Evolutionary conservation across 108 stramenopile species (phyloP).

Genomic region (Epithemia pelagica): DNA sequence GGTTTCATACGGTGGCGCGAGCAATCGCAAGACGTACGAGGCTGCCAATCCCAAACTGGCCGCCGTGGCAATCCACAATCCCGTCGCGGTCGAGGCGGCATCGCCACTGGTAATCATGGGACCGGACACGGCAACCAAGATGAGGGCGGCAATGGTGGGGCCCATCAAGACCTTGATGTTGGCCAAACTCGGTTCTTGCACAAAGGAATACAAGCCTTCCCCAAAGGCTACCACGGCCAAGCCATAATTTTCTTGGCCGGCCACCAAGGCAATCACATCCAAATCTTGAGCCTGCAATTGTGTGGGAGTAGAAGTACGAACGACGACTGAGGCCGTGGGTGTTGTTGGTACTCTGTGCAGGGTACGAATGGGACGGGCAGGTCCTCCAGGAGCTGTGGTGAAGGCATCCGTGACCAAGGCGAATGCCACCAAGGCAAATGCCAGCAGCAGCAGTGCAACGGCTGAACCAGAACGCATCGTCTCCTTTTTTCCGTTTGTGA

Average conservation of each 20-base stretch:
- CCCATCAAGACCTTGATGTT: constrained; percentile 71
- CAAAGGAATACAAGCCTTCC: constrained; percentile 80
- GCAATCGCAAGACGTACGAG: constrained; percentile 55
- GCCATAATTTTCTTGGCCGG: constrained; percentile 85
- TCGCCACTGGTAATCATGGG: constrained; percentile 83
- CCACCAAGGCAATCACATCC: constrained; percentile 62
- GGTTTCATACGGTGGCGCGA: constrained; percentile 34
- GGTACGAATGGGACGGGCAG: no score
- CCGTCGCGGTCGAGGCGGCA: constrained; percentile 43
- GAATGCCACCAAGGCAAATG: no score
- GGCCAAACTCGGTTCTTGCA: constrained; percentile 57
- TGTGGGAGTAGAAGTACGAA: neutral
- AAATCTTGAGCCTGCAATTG: constrained; percentile 14
- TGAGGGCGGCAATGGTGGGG: constrained; percentile 51
- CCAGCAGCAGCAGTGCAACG: no score
- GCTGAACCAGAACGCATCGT: no score
- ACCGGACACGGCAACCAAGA: constrained; percentile 56
- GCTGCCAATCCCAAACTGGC: constrained; percentile 58
- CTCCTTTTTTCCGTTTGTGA: no score
- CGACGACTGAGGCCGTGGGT: no score
- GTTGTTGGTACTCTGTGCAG: no score
- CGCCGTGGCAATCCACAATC: constrained; percentile 67
- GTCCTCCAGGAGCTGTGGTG: no score
- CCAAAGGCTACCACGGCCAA: constrained; percentile 69
- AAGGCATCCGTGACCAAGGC: no score